Percentiles rank a stretch among this genome's conserved stretches.
Evolutionary conservation across 345 rosid genomes (phyloP).

Genomic region (Abelmoschus esculentus): DNA sequence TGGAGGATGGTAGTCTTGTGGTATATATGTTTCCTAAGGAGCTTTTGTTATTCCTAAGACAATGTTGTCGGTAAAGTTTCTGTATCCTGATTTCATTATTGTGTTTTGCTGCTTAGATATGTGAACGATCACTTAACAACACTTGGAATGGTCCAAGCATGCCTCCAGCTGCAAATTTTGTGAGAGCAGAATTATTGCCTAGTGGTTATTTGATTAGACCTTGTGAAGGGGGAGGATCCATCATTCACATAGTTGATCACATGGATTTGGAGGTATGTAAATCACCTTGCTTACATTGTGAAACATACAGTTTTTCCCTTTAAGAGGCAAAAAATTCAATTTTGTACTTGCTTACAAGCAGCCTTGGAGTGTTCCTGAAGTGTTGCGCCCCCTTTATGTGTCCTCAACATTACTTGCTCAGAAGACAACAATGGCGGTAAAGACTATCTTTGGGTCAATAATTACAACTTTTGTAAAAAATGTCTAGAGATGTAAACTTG

Average conservation of each 20-base stretch:
- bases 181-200: constrained; percentile 85
- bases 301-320: not conserved
- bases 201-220: constrained; percentile 95
- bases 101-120: constrained; percentile 37
- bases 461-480: not conserved
- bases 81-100: not conserved
- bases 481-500: not conserved
- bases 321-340: not conserved
- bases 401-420: constrained; percentile 92
- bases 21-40: constrained; percentile 26
- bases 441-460: constrained; percentile 12
- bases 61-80: not conserved
- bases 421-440: constrained; percentile 91
- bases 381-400: constrained; percentile 88
- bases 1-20: constrained; percentile 99
- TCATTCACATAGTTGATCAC: constrained; percentile 91
- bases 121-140: constrained; percentile 86
- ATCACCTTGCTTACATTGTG: constrained; percentile 16
- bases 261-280: constrained; percentile 74
- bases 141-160: constrained; percentile 93
- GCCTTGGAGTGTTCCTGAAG: constrained; percentile 99
- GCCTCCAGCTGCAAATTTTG: constrained; percentile 91
- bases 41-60: not conserved
- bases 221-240: constrained; percentile 98
- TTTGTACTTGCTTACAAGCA: constrained; percentile 18